Evolutionary conservation across 1,139 yeast genomes (phyloP).

Genomic region (Blastobotrys aristatus): DNA sequence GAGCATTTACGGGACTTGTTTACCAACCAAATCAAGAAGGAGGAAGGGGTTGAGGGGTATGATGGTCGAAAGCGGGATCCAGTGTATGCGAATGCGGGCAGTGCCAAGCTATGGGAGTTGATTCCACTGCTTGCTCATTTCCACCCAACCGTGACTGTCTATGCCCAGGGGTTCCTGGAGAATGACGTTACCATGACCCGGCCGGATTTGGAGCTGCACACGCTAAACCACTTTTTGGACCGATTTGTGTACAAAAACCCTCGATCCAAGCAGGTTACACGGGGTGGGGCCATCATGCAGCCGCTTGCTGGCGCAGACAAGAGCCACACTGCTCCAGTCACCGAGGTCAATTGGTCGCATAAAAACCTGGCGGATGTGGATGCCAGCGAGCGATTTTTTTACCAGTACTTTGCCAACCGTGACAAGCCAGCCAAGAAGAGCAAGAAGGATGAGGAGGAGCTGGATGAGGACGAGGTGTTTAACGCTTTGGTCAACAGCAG

Average conservation of each 20-base stretch:
- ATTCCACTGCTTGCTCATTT: constrained; percentile 68
- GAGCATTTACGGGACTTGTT: constrained; percentile 51
- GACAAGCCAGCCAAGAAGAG: constrained; percentile 38
- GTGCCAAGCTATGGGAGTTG: constrained; percentile 83
- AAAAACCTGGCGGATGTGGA: constrained; percentile 60
- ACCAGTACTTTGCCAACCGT: constrained; percentile 74
- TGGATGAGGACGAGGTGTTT: constrained; percentile 81
- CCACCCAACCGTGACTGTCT: constrained; percentile 87
- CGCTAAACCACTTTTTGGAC: constrained; percentile 86
- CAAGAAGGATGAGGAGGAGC: constrained; percentile 32
- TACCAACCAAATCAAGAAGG: constrained; percentile 21
- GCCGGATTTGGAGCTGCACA: constrained; percentile 87
- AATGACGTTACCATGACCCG: constrained; percentile 46
- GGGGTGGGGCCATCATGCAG: constrained; percentile 95
- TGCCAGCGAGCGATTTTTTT: constrained; percentile 88
- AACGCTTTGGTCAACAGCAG: constrained; percentile 77
- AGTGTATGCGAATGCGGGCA: constrained; percentile 80
- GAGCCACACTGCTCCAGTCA: constrained; percentile 54
- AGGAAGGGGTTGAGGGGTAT: constrained; percentile 44
- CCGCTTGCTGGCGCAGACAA: constrained; percentile 85
- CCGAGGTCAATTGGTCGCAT: constrained; percentile 76
- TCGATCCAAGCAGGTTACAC: constrained; percentile 61
- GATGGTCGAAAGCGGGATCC: constrained; percentile 94
- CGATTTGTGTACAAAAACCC: constrained; percentile 94
- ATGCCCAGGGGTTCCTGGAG: constrained; percentile 56